Conservation (phyloP, 257 asterid species). For the Nicotiana sylvestris region DNA sequence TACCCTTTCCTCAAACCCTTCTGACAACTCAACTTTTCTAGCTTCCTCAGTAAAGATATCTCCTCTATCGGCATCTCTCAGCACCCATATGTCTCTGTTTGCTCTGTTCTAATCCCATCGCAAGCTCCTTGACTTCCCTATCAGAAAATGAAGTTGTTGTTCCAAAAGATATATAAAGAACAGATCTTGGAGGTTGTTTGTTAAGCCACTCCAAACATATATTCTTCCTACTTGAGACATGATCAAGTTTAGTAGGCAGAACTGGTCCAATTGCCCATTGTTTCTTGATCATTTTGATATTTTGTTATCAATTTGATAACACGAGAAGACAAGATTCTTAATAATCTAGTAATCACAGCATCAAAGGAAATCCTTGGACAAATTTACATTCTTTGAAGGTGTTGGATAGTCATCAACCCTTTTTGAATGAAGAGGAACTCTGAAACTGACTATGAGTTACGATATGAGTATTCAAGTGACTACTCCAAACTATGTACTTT, state of each 20-base stretch:
- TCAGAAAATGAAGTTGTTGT: neutral
- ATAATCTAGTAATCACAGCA: neutral
- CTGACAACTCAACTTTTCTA: neutral
- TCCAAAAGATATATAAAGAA: neutral
- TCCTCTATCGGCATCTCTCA: neutral
- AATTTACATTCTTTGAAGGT: neutral
- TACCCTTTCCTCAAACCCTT: neutral
- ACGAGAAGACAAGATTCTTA: neutral
- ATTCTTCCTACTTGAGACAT: neutral
- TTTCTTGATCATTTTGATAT: constrained; percentile 18
- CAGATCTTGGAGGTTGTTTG: neutral
- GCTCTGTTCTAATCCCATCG: too few relatives aligned
- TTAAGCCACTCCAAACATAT: neutral
- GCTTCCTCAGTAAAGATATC: neutral
- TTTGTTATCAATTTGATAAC: neutral
- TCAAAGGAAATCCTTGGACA: neutral
- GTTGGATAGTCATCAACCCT: neutral
- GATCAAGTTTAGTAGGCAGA: neutral
- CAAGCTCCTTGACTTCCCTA: too few relatives aligned
- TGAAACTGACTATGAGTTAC: constrained; percentile 25
- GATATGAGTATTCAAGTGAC: constrained; percentile 22
- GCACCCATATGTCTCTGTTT: neutral
- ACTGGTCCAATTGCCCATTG: neutral
- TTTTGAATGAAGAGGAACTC: constrained; percentile 10
- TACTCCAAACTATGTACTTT: constrained; percentile 24